Percentiles rank a stretch among this genome's conserved stretches.
Conservation (phyloP, 768 basidiomycete genomes). For the Naganishia vishniacii region DNA sequence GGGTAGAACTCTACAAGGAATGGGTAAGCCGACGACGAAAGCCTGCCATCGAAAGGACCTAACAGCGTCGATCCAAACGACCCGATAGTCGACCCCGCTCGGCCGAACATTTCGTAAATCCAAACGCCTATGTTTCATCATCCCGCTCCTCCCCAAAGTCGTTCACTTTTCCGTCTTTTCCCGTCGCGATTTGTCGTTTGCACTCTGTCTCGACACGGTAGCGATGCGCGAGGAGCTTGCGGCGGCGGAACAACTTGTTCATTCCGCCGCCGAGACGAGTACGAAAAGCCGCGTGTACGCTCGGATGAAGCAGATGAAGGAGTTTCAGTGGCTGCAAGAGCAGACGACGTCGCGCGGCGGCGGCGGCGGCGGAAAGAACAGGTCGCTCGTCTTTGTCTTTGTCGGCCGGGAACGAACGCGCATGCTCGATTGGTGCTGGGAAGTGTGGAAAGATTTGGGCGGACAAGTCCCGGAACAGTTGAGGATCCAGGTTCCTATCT, state of each 20-base stretch:
- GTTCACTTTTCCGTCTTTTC: slow-evolving; percentile 82
- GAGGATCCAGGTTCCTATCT: slow-evolving; percentile 64
- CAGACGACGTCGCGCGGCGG: slow-evolving; percentile 37
- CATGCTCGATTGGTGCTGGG: slow-evolving; percentile 85
- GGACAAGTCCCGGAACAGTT: slow-evolving; percentile 64
- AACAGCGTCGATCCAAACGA: not conserved
- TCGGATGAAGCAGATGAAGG: slow-evolving; percentile 39
- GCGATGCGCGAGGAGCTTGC: slow-evolving; percentile 15
- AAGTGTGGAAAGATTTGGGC: slow-evolving; percentile 71
- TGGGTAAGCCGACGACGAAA: slow-evolving; percentile 57
- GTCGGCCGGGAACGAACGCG: slow-evolving; percentile 71
- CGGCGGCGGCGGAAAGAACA: slow-evolving; percentile 56
- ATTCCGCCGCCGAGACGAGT: not conserved
- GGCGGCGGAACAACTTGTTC: not conserved
- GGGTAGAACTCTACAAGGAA: slow-evolving; percentile 77
- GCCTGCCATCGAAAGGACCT: not conserved
- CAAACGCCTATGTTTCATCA: slow-evolving; percentile 71
- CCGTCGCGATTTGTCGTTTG: slow-evolving; percentile 77
- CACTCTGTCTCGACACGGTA: slow-evolving; percentile 50
- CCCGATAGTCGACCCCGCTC: slow-evolving; percentile 53
- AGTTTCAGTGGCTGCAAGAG: slow-evolving; percentile 52
- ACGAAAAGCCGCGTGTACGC: not conserved
- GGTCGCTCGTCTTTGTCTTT: slow-evolving; percentile 81
- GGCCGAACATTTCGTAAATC: slow-evolving; percentile 65
- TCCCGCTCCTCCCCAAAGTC: slow-evolving; percentile 61